Percentiles rank a stretch among this genome's conserved stretches.
Conservation (phyloP, 164 flowering plant genomes). For the Stephania japonica region DNA sequence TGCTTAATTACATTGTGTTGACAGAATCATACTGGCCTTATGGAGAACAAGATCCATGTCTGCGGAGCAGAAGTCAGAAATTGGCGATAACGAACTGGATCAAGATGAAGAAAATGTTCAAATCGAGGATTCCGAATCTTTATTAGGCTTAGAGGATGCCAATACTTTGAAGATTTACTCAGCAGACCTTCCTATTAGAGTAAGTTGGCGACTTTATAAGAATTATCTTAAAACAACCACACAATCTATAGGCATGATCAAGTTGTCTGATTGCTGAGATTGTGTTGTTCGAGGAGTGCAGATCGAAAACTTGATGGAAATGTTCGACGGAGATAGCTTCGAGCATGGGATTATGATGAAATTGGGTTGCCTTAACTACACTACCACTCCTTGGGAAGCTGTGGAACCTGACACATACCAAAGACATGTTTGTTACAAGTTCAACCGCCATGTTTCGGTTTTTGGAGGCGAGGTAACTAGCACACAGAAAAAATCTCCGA, state of each 20-base stretch:
- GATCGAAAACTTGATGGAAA: constrained; percentile 53
- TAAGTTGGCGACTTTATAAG: constrained; percentile 23
- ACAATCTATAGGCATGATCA: neutral
- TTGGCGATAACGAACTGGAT: constrained; percentile 44
- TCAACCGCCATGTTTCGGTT: constrained; percentile 48
- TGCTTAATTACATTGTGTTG: neutral
- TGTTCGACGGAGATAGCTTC: constrained; percentile 70
- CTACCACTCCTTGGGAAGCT: constrained; percentile 54
- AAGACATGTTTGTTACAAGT: constrained; percentile 54
- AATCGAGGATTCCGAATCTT: constrained; percentile 29
- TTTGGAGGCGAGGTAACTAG: constrained; percentile 73
- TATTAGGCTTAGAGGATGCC: constrained; percentile 39
- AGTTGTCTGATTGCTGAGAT: neutral
- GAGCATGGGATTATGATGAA: constrained; percentile 59
- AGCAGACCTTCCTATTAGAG: constrained; percentile 51
- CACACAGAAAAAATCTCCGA: constrained; percentile 51
- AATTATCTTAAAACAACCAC: too few species aligned
- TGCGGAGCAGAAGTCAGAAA: constrained; percentile 46
- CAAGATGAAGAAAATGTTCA: constrained; percentile 31
- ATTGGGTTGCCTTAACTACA: constrained; percentile 61
- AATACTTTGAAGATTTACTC: constrained; percentile 48
- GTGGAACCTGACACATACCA: constrained; percentile 37
- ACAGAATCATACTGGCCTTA: constrained; percentile 75
- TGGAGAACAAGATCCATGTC: constrained; percentile 60
- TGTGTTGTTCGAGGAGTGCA: constrained; percentile 25